Percentiles rank a stretch among this genome's conserved stretches.
Evolutionary conservation across 139 green algal genomes (phyloP).

Genomic region (Chlorella sp.): DNA sequence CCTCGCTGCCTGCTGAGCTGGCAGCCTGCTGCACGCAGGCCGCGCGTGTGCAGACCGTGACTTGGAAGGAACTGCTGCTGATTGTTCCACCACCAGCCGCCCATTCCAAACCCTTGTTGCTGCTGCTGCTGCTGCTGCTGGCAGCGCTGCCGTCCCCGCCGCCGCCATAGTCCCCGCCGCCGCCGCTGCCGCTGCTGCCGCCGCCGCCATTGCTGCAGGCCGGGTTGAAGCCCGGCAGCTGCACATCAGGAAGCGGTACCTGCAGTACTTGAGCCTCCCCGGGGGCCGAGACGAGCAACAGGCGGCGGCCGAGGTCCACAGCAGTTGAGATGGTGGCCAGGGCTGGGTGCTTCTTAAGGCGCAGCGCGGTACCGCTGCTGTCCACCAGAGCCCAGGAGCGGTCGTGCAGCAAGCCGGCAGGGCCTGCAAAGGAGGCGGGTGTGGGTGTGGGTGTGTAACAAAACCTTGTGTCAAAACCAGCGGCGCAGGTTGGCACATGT

Average conservation of each 20-base stretch:
- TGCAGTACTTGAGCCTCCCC: background rate
- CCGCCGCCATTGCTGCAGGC: background rate
- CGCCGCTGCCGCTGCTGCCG: background rate
- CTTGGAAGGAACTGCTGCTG: background rate
- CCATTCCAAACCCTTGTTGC: background rate
- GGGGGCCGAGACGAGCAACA: slow-evolving; percentile 35
- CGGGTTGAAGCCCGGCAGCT: background rate
- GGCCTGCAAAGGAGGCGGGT: slow-evolving; percentile 17
- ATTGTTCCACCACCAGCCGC: background rate
- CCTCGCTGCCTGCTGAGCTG: slow-evolving; percentile 9
- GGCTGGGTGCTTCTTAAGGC: slow-evolving; percentile 62
- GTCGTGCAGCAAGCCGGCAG: slow-evolving; percentile 85
- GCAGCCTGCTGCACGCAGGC: background rate
- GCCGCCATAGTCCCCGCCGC: background rate
- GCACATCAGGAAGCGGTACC: background rate
- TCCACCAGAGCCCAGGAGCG: slow-evolving; percentile 85
- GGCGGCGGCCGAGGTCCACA: slow-evolving; percentile 57
- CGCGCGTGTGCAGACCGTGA: slow-evolving; percentile 14
- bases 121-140: slow-evolving; percentile 28
- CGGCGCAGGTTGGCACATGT: too few species aligned
- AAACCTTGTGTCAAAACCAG: background rate
- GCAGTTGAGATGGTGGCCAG: slow-evolving; percentile 62
- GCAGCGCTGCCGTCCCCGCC: background rate
- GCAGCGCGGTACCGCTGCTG: slow-evolving; percentile 62
- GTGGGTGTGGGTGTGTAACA: too few species aligned